phyloP scores from a whole-genome alignment of 1,139 yeast genomes.

The Lodderomyces oxycetoniae region DNA sequence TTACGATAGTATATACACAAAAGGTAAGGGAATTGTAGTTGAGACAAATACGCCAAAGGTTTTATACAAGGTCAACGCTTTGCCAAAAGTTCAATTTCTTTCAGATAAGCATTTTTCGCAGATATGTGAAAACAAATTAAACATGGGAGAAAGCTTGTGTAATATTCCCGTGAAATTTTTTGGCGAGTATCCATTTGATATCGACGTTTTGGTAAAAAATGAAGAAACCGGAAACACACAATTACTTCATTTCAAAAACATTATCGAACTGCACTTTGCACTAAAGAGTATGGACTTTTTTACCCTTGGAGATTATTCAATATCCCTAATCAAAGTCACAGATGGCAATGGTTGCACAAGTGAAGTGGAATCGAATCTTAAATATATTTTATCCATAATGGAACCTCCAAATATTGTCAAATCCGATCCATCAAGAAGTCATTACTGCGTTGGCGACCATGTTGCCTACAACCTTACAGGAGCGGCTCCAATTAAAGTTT shows the following conservation, averaged over 20 bases:
- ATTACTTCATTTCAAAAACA: conserved; percentile 14
- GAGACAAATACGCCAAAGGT: conserved; percentile 29
- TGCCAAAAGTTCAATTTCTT: conserved; percentile 56
- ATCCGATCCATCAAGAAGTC: conserved; percentile 32
- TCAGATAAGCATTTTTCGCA: conserved; percentile 44
- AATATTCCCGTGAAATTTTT: conserved; percentile 50
- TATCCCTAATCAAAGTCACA: conserved; percentile 50
- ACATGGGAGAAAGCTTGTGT: conserved; percentile 19
- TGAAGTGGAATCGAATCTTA: conserved; percentile 33
- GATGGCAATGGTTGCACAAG: conserved; percentile 72
- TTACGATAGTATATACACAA: conserved; percentile 63
- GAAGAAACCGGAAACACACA: conserved; percentile 19
- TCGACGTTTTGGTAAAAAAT: conserved; percentile 51
- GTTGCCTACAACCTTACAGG: conserved; percentile 75
- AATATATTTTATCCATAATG: conserved; percentile 52
- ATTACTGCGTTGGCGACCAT: conserved; percentile 90
- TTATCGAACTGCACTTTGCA: conserved; percentile 16
- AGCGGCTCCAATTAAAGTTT: conserved; percentile 69
- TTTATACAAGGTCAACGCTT: conserved; percentile 54
- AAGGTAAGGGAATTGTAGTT: conserved; percentile 31
- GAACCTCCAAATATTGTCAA: conserved; percentile 67
- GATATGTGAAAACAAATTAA: conserved; percentile 55
- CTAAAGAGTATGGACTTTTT: conserved; percentile 14
- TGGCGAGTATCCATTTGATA: conserved; percentile 64
- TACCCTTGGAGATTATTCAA: conserved; percentile 48